phyloP scores from a whole-genome alignment of 306 rosid species.

The Inga oerstediana region DNA sequence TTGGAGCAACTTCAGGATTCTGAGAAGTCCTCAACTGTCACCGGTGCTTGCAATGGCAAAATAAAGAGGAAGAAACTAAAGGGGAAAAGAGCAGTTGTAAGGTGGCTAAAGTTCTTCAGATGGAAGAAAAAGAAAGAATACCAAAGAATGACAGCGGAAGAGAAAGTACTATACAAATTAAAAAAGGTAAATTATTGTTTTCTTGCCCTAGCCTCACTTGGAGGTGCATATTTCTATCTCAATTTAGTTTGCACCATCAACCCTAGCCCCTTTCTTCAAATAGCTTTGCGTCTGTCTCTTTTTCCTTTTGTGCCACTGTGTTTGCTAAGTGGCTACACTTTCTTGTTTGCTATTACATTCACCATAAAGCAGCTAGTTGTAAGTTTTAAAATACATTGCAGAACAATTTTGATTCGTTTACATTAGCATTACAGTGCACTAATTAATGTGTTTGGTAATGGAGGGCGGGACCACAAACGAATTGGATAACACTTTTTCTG shows the following conservation, averaged over 20 bases:
- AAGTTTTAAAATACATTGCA: not conserved
- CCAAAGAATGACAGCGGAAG: conserved; percentile 86
- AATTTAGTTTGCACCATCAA: not conserved
- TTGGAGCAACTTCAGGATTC: conserved; percentile 40
- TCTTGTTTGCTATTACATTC: conserved; percentile 10
- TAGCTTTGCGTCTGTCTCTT: conserved; percentile 19
- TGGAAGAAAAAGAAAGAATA: conserved; percentile 81
- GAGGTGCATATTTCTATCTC: not conserved
- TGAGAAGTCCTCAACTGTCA: conserved; percentile 33
- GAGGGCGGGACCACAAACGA: not conserved
- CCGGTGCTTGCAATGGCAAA: conserved; percentile 36
- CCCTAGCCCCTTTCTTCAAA: conserved; percentile 14
- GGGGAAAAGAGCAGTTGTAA: conserved; percentile 90
- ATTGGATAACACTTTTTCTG: not conserved
- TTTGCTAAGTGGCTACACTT: not conserved
- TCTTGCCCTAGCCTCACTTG: not conserved
- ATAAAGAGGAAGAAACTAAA: conserved; percentile 65
- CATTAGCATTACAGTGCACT: not conserved
- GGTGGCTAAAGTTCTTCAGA: conserved; percentile 88
- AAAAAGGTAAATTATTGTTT: conserved; percentile 52
- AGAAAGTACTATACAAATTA: conserved; percentile 67
- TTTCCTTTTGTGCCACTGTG: not conserved
- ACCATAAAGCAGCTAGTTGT: not conserved
- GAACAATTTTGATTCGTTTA: not conserved
- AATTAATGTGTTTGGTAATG: not conserved